Evolutionary conservation across 2,329 filamentous ascomycete genomes (phyloP).

Genomic region (Pseudopyrenochaeta lycopersici): DNA sequence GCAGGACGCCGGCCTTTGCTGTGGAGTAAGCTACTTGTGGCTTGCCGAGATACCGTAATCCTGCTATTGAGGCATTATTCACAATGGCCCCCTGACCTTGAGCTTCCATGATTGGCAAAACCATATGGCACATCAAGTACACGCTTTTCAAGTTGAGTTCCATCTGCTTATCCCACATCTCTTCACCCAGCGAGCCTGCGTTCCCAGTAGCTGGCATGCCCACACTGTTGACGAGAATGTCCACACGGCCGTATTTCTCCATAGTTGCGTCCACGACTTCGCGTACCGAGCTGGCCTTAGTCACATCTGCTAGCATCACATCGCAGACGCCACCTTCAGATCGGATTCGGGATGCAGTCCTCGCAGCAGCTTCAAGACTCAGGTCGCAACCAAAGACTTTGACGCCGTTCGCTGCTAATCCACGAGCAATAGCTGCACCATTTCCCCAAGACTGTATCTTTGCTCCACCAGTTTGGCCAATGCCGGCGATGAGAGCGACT

Average conservation of each 20-base stretch:
- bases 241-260: slow-evolving; percentile 57
- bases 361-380: slow-evolving; percentile 4
- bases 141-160: slow-evolving; percentile 66
- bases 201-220: slow-evolving; percentile 61
- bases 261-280: slow-evolving; percentile 16
- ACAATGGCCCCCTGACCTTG: slow-evolving; percentile 55
- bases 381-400: slow-evolving; percentile 18
- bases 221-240: slow-evolving; percentile 66
- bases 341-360: background rate
- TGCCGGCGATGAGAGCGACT: slow-evolving; percentile 16
- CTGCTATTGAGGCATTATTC: slow-evolving; percentile 62
- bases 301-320: background rate
- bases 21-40: slow-evolving; percentile 65
- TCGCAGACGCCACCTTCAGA: slow-evolving; percentile 6
- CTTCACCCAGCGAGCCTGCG: slow-evolving; percentile 59
- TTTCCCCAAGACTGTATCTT: slow-evolving; percentile 13
- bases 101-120: slow-evolving; percentile 64
- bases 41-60: slow-evolving; percentile 61
- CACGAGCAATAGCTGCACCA: slow-evolving; percentile 13
- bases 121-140: slow-evolving; percentile 62
- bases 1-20: slow-evolving; percentile 61
- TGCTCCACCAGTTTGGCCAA: slow-evolving; percentile 11
- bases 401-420: slow-evolving; percentile 7
- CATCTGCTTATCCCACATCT: slow-evolving; percentile 62
- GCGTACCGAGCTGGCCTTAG: background rate